Evolutionary conservation across 768 basidiomycete species (phyloP).

Genomic region (Boletus rubropictus): DNA sequence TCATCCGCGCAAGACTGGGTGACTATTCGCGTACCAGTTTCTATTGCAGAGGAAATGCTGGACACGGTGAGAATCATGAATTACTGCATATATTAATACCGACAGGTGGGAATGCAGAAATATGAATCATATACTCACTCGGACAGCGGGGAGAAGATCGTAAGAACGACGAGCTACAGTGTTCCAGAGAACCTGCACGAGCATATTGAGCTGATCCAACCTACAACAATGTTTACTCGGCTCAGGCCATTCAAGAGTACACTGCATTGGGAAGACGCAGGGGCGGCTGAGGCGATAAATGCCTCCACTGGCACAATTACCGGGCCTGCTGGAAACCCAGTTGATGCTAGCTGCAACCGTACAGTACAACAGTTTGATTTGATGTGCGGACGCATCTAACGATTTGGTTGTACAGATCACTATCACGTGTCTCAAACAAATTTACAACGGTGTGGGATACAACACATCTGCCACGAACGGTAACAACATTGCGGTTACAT

Average conservation of each 20-base stretch:
- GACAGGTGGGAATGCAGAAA: slow-evolving; percentile 34
- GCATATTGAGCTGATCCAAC: slow-evolving; percentile 65
- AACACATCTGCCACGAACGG: slow-evolving; percentile 36
- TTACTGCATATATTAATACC: neutral
- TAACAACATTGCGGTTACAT: slow-evolving; percentile 51
- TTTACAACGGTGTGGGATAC: slow-evolving; percentile 51
- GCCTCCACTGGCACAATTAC: slow-evolving; percentile 16
- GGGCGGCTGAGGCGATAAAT: neutral
- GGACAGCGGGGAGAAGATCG: slow-evolving; percentile 45
- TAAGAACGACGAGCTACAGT: slow-evolving; percentile 67
- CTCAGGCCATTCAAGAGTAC: slow-evolving; percentile 40
- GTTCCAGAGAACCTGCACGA: slow-evolving; percentile 53
- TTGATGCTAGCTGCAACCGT: slow-evolving; percentile 45
- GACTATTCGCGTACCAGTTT: slow-evolving; percentile 50
- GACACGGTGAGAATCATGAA: slow-evolving; percentile 43
- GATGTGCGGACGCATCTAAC: neutral
- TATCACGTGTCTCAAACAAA: slow-evolving; percentile 45
- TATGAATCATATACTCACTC: slow-evolving; percentile 59
- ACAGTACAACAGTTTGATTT: slow-evolving; percentile 16
- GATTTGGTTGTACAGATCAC: slow-evolving; percentile 36
- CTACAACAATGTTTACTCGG: slow-evolving; percentile 62
- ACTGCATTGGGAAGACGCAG: slow-evolving; percentile 27
- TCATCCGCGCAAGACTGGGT: slow-evolving; percentile 72
- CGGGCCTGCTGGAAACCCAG: slow-evolving; percentile 32
- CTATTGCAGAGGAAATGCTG: slow-evolving; percentile 64